Evolutionary conservation across 1,284 basidiomycete species (phyloP).

Genomic region (Tilletiopsis washingtonensis): DNA sequence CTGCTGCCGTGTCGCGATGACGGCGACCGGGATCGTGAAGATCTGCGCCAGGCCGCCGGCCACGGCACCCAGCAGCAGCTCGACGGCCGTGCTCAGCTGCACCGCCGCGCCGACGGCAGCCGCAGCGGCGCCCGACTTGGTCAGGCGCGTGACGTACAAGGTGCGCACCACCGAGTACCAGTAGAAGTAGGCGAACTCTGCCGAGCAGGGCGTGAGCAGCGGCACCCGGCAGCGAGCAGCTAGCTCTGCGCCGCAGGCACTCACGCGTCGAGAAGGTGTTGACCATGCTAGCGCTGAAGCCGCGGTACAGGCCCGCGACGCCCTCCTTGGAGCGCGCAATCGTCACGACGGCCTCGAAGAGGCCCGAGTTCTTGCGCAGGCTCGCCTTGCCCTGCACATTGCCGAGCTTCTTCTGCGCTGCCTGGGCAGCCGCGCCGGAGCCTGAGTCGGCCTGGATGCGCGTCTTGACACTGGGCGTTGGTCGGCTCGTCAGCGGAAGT

Average conservation of each 20-base stretch:
- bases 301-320: conserved; percentile 70
- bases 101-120: conserved; percentile 13
- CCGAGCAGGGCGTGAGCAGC: neutral
- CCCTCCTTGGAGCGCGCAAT: conserved; percentile 40
- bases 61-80: conserved; percentile 73
- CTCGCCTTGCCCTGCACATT: conserved; percentile 46
- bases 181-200: conserved; percentile 99
- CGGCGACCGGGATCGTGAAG: conserved; percentile 95
- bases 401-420: conserved; percentile 55
- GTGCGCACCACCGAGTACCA: conserved; percentile 87
- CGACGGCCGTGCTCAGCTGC: conserved; percentile 33
- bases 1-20: conserved; percentile 96
- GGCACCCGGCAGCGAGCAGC: neutral
- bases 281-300: conserved; percentile 95
- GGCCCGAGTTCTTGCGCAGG: conserved; percentile 30
- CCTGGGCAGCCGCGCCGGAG: conserved; percentile 50
- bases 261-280: conserved; percentile 85
- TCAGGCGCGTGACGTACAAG: conserved; percentile 54
- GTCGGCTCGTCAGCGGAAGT: no score
- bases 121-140: conserved; percentile 6
- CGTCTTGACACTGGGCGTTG: conserved; percentile 70
- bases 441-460: conserved; percentile 65
- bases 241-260: conserved; percentile 47
- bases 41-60: conserved; percentile 93
- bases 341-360: conserved; percentile 38